phyloP scores from a whole-genome alignment of 225 moss, liverwort and hornwort genomes.

The Antitrichia curtipendula region DNA sequence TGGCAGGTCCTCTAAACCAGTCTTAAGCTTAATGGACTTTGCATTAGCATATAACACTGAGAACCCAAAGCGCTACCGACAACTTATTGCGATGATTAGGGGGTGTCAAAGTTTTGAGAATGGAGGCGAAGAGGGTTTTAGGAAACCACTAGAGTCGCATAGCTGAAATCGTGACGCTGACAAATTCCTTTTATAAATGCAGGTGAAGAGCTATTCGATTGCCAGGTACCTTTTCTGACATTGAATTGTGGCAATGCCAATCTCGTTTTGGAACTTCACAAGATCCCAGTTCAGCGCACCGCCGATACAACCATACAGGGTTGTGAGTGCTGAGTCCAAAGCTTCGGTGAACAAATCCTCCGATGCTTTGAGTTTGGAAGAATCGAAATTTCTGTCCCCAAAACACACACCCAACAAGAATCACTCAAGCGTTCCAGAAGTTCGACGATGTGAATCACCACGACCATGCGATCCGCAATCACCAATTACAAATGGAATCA shows the following conservation, averaged over 20 bases:
- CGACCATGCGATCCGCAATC: neutral
- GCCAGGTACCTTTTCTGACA: slow-evolving; percentile 38
- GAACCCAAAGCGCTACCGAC: neutral
- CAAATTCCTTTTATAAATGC: neutral
- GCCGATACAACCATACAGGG: slow-evolving; percentile 55
- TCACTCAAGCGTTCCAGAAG: neutral
- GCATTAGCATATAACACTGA: neutral
- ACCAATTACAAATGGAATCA: neutral
- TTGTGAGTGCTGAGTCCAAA: slow-evolving; percentile 34
- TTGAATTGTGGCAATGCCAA: slow-evolving; percentile 21
- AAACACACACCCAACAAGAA: neutral
- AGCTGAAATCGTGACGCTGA: neutral
- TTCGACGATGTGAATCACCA: neutral
- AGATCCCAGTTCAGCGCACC: slow-evolving; percentile 52
- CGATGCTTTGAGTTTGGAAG: slow-evolving; percentile 11
- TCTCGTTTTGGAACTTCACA: slow-evolving; percentile 30
- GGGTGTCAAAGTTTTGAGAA: no score
- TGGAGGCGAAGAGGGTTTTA: neutral
- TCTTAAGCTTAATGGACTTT: neutral
- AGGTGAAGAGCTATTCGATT: neutral
- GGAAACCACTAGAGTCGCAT: neutral
- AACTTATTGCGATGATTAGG: neutral
- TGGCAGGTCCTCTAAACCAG: neutral
- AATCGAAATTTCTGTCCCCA: slow-evolving; percentile 20
- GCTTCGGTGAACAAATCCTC: slow-evolving; percentile 23